phyloP scores from a whole-genome alignment of 768 basidiomycete species.

The Trametes sanguinea region DNA sequence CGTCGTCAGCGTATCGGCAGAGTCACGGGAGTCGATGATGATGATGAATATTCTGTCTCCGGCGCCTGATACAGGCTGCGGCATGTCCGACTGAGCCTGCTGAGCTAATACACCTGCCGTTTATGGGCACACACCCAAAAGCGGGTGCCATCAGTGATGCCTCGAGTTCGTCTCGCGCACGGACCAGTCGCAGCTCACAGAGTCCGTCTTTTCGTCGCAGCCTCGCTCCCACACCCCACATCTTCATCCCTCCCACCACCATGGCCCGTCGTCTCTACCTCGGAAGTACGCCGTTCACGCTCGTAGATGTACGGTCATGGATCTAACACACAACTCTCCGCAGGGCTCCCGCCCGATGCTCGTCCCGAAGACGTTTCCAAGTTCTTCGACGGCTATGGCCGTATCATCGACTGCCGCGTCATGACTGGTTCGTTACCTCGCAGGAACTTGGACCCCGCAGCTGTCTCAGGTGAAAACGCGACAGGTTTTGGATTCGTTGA shows the following conservation, averaged over 20 bases:
- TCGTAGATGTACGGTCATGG: not conserved
- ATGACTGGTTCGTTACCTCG: constrained; percentile 76
- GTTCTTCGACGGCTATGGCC: constrained; percentile 89
- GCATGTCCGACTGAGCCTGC: not conserved
- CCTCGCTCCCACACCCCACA: constrained; percentile 11
- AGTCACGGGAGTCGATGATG: constrained; percentile 12
- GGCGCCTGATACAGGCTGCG: not conserved
- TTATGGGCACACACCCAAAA: not conserved
- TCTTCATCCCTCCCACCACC: constrained; percentile 35
- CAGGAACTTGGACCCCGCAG: too few relatives aligned
- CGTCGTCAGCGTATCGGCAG: constrained; percentile 5
- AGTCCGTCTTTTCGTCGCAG: constrained; percentile 25
- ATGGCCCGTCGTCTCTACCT: constrained; percentile 89
- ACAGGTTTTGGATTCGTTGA: constrained; percentile 97
- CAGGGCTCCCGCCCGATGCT: constrained; percentile 82
- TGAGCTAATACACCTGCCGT: constrained; percentile 4
- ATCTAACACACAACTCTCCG: too few relatives aligned
- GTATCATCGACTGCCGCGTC: constrained; percentile 87
- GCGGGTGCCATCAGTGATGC: constrained; percentile 8
- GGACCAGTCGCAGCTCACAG: constrained; percentile 25
- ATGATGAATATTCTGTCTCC: not conserved
- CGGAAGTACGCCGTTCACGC: constrained; percentile 57
- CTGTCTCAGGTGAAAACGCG: too few relatives aligned
- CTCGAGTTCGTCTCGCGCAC: constrained; percentile 27
- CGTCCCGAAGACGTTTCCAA: constrained; percentile 84